phyloP scores from a whole-genome alignment of 495 filamentous ascomycete genomes.

The Penicillium angulare region DNA sequence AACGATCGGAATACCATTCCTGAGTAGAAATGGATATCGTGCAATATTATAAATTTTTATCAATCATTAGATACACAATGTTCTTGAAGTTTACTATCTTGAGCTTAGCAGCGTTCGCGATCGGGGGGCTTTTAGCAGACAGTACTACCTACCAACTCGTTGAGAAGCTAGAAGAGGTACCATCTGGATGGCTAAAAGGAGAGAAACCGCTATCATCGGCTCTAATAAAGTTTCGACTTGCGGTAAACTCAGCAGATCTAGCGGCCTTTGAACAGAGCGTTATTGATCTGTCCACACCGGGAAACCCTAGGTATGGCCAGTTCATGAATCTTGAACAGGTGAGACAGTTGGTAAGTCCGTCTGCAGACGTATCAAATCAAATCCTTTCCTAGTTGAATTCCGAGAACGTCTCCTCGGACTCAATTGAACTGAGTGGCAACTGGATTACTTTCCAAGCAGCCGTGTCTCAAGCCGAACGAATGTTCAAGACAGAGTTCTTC shows the following conservation, averaged over 20 bases:
- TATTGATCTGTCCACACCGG: constrained; percentile 61
- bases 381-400: constrained; percentile 52
- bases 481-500: constrained; percentile 56
- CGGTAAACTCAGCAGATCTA: constrained; percentile 50
- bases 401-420: constrained; percentile 37
- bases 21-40: no score
- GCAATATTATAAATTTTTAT: no score
- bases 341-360: constrained; percentile 48
- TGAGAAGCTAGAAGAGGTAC: constrained; percentile 42
- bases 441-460: constrained; percentile 56
- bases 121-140: constrained; percentile 2
- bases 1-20: no score
- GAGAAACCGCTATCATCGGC: constrained; percentile 31
- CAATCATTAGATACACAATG: background rate
- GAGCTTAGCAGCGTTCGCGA: constrained; percentile 11
- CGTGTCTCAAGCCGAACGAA: constrained; percentile 48
- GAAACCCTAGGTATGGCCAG: constrained; percentile 58
- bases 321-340: constrained; percentile 61
- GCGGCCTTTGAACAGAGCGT: constrained; percentile 58
- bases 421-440: constrained; percentile 49
- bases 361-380: constrained; percentile 33
- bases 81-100: background rate
- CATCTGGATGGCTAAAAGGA: constrained; percentile 47
- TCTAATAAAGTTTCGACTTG: constrained; percentile 52
- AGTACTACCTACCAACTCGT: constrained; percentile 32